phyloP scores from a whole-genome alignment of 495 filamentous ascomycete genomes.

The Aspergillus cavernicola region DNA sequence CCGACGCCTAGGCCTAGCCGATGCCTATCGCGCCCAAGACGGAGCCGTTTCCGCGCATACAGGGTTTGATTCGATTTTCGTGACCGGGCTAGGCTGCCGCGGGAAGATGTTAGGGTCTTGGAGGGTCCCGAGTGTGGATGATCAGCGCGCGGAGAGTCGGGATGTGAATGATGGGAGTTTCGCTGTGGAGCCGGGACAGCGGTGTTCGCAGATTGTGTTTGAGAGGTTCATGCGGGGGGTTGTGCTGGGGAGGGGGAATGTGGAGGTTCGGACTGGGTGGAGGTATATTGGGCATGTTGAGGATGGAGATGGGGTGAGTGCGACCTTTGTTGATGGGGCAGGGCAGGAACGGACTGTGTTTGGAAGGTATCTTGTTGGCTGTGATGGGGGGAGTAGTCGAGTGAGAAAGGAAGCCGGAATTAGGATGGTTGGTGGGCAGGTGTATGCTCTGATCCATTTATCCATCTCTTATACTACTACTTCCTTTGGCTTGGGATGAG shows the following conservation, averaged over 20 bases:
- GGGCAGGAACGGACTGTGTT: conserved; percentile 7
- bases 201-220: conserved; percentile 22
- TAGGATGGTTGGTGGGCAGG: conserved; percentile 19
- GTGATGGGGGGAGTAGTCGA: conserved; percentile 24
- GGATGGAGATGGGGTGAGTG: conserved; percentile 9
- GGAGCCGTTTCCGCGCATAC: background rate
- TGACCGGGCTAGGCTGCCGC: background rate
- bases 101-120: conserved; percentile 3
- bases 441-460: conserved; percentile 17
- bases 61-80: background rate
- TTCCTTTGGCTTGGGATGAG: too few relatives aligned
- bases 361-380: conserved; percentile 21
- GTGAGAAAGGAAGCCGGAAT: conserved; percentile 21
- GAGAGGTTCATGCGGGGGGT: conserved; percentile 17
- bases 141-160: conserved; percentile 8
- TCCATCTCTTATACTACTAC: too few relatives aligned
- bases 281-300: conserved; percentile 17
- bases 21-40: conserved; percentile 8
- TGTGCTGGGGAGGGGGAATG: background rate
- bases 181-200: conserved; percentile 14
- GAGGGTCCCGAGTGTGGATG: conserved; percentile 1
- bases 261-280: conserved; percentile 12
- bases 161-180: conserved; percentile 12
- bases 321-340: conserved; percentile 10
- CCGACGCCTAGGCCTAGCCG: conserved; percentile 25